Conservation (phyloP, 163 green algal genomes). For the Scenedesmus sp. region DNA sequence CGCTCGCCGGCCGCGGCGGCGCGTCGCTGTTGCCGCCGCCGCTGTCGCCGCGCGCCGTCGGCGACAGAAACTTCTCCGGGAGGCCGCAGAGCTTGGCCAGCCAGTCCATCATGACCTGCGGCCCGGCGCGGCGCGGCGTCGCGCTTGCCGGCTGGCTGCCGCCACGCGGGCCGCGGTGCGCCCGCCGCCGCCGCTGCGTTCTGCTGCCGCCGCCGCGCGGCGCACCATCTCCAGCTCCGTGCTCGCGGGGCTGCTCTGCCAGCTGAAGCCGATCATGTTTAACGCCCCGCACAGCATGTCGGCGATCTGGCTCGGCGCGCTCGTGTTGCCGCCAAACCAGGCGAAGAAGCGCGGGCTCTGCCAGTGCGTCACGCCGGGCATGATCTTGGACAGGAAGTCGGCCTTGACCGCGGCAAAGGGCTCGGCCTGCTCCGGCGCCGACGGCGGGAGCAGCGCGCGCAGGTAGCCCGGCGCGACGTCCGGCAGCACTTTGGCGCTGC, state of each 20-base stretch:
- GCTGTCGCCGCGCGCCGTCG: background rate
- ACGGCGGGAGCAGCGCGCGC: constrained; percentile 50
- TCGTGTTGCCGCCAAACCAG: constrained; percentile 81
- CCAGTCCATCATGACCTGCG: constrained; percentile 85
- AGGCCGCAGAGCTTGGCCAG: constrained; percentile 80
- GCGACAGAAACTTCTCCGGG: constrained; percentile 61
- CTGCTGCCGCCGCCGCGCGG: background rate
- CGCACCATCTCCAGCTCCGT: constrained; percentile 88
- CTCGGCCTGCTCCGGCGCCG: constrained; percentile 60
- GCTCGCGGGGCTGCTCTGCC: constrained; percentile 70
- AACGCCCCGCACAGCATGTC: constrained; percentile 79
- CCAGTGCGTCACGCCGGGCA: constrained; percentile 72
- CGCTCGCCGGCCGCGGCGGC: constrained; percentile 16
- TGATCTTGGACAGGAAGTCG: constrained; percentile 69
- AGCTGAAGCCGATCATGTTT: constrained; percentile 83
- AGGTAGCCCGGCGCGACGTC: constrained; percentile 72
- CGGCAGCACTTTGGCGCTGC: constrained; percentile 52
- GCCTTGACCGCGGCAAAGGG: constrained; percentile 54
- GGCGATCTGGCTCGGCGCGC: constrained; percentile 71
- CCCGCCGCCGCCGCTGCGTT: no score
- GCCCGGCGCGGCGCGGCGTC: no score
- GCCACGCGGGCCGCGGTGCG: no score
- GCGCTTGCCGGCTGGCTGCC: no score
- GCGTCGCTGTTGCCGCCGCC: background rate
- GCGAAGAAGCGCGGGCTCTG: constrained; percentile 72